A percentile compares a stretch with the other conserved stretches of the same genome.
phyloP scores from a whole-genome alignment of 208 protist genomes.

The Wallacemonas rigidus region DNA sequence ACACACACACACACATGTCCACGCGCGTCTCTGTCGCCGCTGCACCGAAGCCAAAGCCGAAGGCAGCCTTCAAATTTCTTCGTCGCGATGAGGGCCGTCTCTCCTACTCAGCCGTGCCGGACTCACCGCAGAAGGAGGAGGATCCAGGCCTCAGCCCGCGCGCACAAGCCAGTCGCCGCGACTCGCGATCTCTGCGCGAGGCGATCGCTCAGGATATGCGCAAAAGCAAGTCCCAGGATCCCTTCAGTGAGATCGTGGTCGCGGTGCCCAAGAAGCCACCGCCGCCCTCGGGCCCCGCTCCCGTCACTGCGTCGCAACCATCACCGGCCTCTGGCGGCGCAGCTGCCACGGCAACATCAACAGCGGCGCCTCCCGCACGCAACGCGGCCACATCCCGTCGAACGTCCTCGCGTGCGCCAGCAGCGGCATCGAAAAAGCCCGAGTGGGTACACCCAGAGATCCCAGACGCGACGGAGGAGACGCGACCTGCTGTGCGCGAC shows the following conservation, averaged over 20 bases:
- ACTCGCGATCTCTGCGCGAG: slow-evolving; percentile 75
- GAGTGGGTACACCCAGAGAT: slow-evolving; percentile 48
- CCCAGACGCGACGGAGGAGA: slow-evolving; percentile 3
- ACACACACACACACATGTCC: slow-evolving; percentile 31
- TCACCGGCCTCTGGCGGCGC: neutral
- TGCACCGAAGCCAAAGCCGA: slow-evolving; percentile 71
- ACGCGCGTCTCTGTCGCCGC: slow-evolving; percentile 58
- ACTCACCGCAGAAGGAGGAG: slow-evolving; percentile 17
- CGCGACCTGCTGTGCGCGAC: neutral
- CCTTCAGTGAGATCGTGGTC: slow-evolving; percentile 73
- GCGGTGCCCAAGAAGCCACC: slow-evolving; percentile 81
- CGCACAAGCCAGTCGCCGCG: slow-evolving; percentile 32
- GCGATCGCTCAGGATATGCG: slow-evolving; percentile 88
- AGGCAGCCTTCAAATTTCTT: slow-evolving; percentile 82
- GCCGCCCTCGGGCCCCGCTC: slow-evolving; percentile 33
- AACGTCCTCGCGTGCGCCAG: slow-evolving; percentile 7
- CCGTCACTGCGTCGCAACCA: slow-evolving; percentile 16
- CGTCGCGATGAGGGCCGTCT: slow-evolving; percentile 80
- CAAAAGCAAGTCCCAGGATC: slow-evolving; percentile 71
- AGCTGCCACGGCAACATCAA: slow-evolving; percentile 9
- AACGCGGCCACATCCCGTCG: neutral
- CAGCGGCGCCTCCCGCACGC: slow-evolving; percentile 8
- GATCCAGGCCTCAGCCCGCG: slow-evolving; percentile 11
- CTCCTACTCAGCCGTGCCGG: slow-evolving; percentile 54
- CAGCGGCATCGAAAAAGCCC: slow-evolving; percentile 21